Base-by-base conservation (phyloP, 495 filamentous ascomycete genomes). In the Xylaria nigripes region DNA sequence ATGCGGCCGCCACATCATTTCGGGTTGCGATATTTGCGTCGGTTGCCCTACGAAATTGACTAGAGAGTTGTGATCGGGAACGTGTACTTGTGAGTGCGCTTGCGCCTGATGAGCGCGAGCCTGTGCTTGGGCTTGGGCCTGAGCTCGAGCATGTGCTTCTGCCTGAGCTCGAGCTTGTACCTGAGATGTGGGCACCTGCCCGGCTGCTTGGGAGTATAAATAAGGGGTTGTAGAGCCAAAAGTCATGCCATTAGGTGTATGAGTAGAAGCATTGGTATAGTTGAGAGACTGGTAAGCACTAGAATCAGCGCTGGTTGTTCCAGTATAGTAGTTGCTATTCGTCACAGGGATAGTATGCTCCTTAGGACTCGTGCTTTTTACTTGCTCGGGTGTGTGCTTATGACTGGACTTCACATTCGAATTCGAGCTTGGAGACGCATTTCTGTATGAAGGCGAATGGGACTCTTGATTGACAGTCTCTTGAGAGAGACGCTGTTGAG, bases 1-100 rank as follows among this genome's bases (percentile, higher is more conserved):
- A 16, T 66, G 63, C 25, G 60, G 56, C 18, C 63, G 61, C 63
- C 63, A 66, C 54, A 66, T 60, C 18, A 64, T 56, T 8, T 64
- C 56, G 9, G 63, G 59, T 16, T 61, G 63, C 41, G 63, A 50
- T 45, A 66, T 54, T 51, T 64, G 61, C 27, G 63, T 60, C 6
- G 61, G 49, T 32, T 61, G 63, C 51, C 61, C 44, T 36, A 61
- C 59, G 41, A 66, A 66, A 19, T 47, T 58, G 46, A 58, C 48
- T 27, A 66, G 51, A 16, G 63, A 50, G 43, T 60, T 64, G 50
- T 64, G 63, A 7, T 64, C 61, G 16, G 63, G 7, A 16, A 55
- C 46, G 36, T 66, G 63, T 12, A 64, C 58, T 21, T 54, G 43
- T 27, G 42, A 40, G 23, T 47, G 51, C 15, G 50, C 58, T 15